phyloP scores from a whole-genome alignment of 345 rosid species.

The Pistacia atlantica region DNA sequence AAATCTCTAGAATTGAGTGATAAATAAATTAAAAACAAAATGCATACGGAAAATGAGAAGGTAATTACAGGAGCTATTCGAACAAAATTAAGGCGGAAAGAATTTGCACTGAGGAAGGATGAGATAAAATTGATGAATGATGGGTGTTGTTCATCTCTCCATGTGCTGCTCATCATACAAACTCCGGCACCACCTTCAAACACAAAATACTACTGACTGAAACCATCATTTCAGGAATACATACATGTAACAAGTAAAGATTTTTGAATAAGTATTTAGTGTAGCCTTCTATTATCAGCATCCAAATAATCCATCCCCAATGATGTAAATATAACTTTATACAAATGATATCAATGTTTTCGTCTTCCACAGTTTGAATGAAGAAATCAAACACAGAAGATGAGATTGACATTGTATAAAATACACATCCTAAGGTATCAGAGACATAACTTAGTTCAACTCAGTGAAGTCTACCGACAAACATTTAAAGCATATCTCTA shows the following conservation, averaged over 20 bases:
- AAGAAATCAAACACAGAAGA: not conserved
- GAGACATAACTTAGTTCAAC: not conserved
- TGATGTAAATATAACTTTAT: no score
- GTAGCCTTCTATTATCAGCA: not conserved
- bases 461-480: no score
- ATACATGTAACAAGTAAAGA: not conserved
- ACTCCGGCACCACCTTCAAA: slow-evolving; percentile 55
- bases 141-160: slow-evolving; percentile 71
- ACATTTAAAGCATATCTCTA: no score
- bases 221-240: not conserved
- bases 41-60: not conserved
- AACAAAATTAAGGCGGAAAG: slow-evolving; percentile 81
- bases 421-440: no score
- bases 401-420: no score
- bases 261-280: no score
- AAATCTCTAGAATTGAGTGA: not conserved
- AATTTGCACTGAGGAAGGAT: slow-evolving; percentile 66
- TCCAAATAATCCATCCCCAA: not conserved
- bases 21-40: not conserved
- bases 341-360: not conserved
- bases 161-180: slow-evolving; percentile 79
- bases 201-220: not conserved
- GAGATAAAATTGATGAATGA: slow-evolving; percentile 73
- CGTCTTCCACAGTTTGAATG: not conserved
- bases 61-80: slow-evolving; percentile 71